phyloP scores from a whole-genome alignment of 2,329 filamentous ascomycete species.

The Cladobotryum protrusum region DNA sequence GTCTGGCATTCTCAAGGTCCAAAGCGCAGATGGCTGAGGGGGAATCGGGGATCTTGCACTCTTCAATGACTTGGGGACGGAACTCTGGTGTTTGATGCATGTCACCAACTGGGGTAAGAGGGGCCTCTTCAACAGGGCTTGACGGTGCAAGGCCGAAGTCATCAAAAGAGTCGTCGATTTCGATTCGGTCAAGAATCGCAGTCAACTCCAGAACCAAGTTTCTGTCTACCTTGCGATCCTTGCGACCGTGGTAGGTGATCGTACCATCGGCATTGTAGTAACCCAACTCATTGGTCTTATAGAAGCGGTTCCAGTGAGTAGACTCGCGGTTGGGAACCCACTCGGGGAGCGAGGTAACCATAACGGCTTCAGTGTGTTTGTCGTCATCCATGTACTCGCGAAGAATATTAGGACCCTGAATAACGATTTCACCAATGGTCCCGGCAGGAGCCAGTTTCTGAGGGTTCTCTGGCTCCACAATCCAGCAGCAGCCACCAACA shows the following conservation, averaged over 20 bases:
- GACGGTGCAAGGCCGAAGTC: no score
- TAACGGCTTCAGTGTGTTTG: background rate
- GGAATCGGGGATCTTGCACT: no score
- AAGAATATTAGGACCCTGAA: constrained; percentile 2
- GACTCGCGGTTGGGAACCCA: constrained; percentile 1
- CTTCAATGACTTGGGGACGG: background rate
- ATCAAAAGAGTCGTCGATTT: background rate
- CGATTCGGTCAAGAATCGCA: background rate
- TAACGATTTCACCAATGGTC: constrained; percentile 2
- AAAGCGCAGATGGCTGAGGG: no score
- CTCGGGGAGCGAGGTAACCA: background rate
- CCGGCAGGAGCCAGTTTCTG: background rate
- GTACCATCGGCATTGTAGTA: constrained; percentile 5
- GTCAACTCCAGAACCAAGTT: background rate
- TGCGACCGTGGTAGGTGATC: constrained; percentile 1
- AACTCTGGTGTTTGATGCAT: background rate
- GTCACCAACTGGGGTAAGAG: background rate
- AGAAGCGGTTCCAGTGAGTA: background rate
- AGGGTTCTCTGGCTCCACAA: constrained; percentile 1
- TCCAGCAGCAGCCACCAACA: constrained; percentile 4
- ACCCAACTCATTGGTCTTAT: constrained; percentile 3
- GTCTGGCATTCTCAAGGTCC: constrained; percentile 4
- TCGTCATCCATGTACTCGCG: background rate
- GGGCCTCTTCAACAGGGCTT: no score
- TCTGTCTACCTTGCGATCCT: constrained; percentile 9